Evolutionary conservation across 108 stramenopile genomes (phyloP).

Genomic region (Nitzschia sp.): DNA sequence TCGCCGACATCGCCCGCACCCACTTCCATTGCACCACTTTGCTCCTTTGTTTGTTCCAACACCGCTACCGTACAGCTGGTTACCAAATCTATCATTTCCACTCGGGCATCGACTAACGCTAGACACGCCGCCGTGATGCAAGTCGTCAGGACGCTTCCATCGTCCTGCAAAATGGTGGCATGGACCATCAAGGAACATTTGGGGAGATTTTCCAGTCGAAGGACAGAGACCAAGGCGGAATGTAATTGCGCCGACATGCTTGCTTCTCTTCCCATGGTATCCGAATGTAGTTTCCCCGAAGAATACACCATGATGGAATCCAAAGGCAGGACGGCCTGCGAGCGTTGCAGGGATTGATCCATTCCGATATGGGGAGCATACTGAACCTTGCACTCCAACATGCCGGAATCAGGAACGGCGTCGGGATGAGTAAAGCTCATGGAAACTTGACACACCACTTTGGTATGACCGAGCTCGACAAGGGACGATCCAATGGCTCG

Average conservation of each 20-base stretch:
- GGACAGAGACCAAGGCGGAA: constrained; percentile 56
- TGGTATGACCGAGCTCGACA: constrained; percentile 86
- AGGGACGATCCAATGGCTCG: constrained; percentile 59
- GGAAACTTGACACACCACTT: constrained; percentile 64
- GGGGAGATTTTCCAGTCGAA: constrained; percentile 40
- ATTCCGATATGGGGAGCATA: constrained; percentile 68
- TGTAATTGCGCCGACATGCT: constrained; percentile 51
- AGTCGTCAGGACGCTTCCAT: constrained; percentile 72
- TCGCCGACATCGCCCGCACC: constrained; percentile 11
- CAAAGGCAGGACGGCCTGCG: constrained; percentile 26
- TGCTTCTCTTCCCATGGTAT: constrained; percentile 41
- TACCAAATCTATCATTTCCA: constrained; percentile 71
- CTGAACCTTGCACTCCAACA: constrained; percentile 45
- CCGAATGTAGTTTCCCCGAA: constrained; percentile 34
- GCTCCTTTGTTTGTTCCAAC: neutral
- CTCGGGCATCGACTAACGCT: constrained; percentile 74
- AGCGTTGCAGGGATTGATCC: constrained; percentile 34
- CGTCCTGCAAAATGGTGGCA: constrained; percentile 78
- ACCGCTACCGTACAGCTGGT: constrained; percentile 64
- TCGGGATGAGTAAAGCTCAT: constrained; percentile 9
- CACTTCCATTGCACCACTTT: constrained; percentile 11
- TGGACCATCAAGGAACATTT: constrained; percentile 61
- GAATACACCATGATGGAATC: constrained; percentile 38
- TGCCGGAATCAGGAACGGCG: constrained; percentile 21
- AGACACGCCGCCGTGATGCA: constrained; percentile 65